Conservation (phyloP, 2,329 filamentous ascomycete genomes). For the Phyllosticta paracitricarpa region DNA sequence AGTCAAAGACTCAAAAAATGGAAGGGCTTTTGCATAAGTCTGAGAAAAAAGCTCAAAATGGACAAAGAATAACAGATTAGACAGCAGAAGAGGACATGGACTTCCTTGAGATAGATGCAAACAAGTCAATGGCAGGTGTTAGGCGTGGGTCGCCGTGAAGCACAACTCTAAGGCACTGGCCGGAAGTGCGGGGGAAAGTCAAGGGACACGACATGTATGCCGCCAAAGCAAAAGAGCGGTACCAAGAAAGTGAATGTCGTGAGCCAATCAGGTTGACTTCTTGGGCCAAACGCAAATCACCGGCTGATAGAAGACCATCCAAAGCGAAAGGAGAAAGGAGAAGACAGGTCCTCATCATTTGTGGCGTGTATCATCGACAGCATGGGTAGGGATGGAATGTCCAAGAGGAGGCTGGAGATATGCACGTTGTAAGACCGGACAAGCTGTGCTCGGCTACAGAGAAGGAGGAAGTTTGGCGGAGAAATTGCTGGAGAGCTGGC, state of each 20-base stretch:
- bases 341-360: background rate
- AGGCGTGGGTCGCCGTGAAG: background rate
- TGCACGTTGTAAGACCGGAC: background rate
- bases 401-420: background rate
- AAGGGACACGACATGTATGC: background rate
- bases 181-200: background rate
- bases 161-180: background rate
- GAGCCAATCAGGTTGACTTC: background rate
- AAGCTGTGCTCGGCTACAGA: background rate
- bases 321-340: background rate
- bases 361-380: background rate
- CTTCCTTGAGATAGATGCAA: background rate
- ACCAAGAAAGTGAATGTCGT: background rate
- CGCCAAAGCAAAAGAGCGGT: background rate
- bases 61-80: background rate
- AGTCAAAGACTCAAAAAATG: background rate
- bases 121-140: background rate
- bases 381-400: background rate
- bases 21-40: background rate
- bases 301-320: background rate
- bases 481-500: background rate
- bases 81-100: background rate
- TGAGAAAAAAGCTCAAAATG: background rate
- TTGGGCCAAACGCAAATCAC: background rate
- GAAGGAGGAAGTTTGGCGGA: background rate